These are phyloP conservation scores for Zhuliangozyma blackwelliae DNA, from an alignment of 1,139 yeast genomes.

Conservation along the genomic window DNA sequence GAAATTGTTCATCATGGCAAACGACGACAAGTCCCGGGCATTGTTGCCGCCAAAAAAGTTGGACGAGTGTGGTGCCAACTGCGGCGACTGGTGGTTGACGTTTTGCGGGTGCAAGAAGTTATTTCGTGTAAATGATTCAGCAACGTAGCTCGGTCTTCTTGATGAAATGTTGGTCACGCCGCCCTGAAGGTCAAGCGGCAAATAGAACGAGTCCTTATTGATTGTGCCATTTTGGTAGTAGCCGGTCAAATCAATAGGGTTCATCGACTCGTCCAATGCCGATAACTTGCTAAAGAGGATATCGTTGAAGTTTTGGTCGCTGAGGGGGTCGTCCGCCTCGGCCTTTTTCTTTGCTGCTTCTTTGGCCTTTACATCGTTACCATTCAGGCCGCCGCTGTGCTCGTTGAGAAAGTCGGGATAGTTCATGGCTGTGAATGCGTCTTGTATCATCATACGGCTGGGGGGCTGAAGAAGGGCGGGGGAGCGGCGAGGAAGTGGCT, in stretches of 20 bases:
- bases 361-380: background rate
- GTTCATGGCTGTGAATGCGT: constrained; percentile 25
- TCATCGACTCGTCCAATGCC: constrained; percentile 14
- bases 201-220: constrained; percentile 30
- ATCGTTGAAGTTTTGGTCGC: constrained; percentile 20
- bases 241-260: constrained; percentile 4
- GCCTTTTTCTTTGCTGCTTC: background rate
- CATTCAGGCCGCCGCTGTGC: background rate
- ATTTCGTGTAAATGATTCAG: constrained; percentile 51
- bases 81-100: constrained; percentile 7
- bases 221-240: constrained; percentile 3
- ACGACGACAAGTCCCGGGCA: constrained; percentile 11
- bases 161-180: constrained; percentile 59
- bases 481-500: too few relatives aligned
- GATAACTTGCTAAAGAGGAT: constrained; percentile 27
- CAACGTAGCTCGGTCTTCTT: constrained; percentile 63
- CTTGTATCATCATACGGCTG: background rate
- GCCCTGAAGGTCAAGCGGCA: constrained; percentile 61
- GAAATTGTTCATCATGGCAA: constrained; percentile 23
- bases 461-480: too few relatives aligned
- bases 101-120: constrained; percentile 4
- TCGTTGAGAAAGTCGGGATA: constrained; percentile 34
- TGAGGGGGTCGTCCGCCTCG: constrained; percentile 7
- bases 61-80: constrained; percentile 5
- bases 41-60: constrained; percentile 6